Conservation (phyloP, 495 filamentous ascomycete genomes). For the Xylaria scruposa region DNA sequence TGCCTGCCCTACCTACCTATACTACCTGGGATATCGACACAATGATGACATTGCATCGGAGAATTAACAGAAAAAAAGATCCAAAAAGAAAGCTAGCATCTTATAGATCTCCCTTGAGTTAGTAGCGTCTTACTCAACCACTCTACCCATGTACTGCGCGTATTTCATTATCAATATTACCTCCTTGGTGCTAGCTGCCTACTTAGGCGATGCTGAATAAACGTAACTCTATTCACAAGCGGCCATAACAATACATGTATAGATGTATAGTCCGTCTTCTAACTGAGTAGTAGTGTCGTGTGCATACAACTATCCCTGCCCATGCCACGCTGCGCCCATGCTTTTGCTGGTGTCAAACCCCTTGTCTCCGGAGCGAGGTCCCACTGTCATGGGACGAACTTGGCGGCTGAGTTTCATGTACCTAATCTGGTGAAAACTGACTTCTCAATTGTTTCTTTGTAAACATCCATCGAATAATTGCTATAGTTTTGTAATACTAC, state of each 20-base stretch:
- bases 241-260: too few species aligned
- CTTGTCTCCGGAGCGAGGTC: constrained; percentile 10
- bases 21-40: background rate
- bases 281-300: background rate
- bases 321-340: constrained; percentile 11
- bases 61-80: background rate
- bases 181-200: background rate
- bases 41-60: background rate
- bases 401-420: constrained; percentile 25
- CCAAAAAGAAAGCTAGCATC: constrained; percentile 1
- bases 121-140: background rate
- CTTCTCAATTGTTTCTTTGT: background rate
- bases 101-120: background rate
- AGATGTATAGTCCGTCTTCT: background rate
- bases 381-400: constrained; percentile 19
- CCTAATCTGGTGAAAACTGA: constrained; percentile 11
- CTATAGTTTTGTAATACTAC: background rate
- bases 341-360: constrained; percentile 5
- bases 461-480: constrained; percentile 4
- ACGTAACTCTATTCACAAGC: background rate
- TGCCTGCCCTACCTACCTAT: background rate
- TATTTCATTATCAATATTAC: background rate
- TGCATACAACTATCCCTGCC: background rate
- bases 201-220: background rate
- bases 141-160: background rate